Evolutionary conservation across 768 basidiomycete genomes (phyloP), one percentile per base, ranked within the genome.

Genomic region (Leccinum rimulosum): DNA sequence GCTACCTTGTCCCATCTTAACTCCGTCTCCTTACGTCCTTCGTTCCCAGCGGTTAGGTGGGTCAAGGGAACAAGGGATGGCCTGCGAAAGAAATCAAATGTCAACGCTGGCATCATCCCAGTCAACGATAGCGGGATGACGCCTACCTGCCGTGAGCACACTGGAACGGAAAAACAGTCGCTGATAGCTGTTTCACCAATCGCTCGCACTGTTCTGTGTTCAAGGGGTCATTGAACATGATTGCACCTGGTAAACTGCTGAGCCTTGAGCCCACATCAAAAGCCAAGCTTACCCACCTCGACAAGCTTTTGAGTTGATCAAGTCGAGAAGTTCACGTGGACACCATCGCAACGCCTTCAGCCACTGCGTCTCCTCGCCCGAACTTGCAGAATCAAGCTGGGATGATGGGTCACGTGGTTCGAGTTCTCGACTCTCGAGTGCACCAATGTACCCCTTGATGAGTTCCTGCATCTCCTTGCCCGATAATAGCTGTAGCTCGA

Each of bases 221-320:
- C 52, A 99, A 77, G 0, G 78, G 59, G 70, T 98, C 95, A 64
- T 95, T 95, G 79, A 97, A 97, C 94, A 98, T 97, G 73, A 97
- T 91, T 3, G 96, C 95, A 54, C 95, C 95, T 97, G 70, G 36
- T 22, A 53, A 52, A 49, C 51, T 25, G 22, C 36, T 67, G 11
- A 65, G 51, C 36, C 28, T 49, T 27, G 48, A n/a, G 38, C 33
- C 17, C 14, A 40, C 33, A 36, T 5, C n/a, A 11, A 56, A 43
- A n/a, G 25, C n/a, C 19, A 31, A 43, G 51, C 33, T 55, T 50
- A 70, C 81, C 64, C 69, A 88, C 96, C 95, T 77, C 97, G 80
- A 69, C 97, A 99, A 25, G 97, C 97, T 75, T 93, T 95, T 10
- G 95, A 97, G 72, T 98, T 95, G 65, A 93, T 79, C 62, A 99